A percentile compares a stretch with the other conserved stretches of the same genome.
Evolutionary conservation across 208 protist species (phyloP).

Genomic region (Crithidia thermophila): DNA sequence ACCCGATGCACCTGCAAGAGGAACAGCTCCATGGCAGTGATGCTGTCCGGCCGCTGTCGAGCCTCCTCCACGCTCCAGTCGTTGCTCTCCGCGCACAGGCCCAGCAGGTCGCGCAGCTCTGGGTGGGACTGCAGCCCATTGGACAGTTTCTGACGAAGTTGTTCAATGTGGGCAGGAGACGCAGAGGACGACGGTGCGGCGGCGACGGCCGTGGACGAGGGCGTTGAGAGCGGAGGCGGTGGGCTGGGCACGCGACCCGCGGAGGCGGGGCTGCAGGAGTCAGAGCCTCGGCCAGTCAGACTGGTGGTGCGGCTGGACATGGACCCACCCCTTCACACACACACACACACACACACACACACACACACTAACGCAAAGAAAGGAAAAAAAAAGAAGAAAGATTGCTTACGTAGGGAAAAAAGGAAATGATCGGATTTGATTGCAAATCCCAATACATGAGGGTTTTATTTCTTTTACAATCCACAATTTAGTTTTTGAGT

Average conservation of each 20-base stretch:
- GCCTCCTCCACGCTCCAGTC: constrained; percentile 81
- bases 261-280: not conserved
- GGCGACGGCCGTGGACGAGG: not conserved
- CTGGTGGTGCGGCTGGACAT: constrained; percentile 13
- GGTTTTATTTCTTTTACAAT: too few relatives aligned
- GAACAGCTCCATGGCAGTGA: constrained; percentile 85
- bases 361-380: constrained; percentile 4
- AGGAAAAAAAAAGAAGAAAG: not conserved
- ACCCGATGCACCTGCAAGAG: constrained; percentile 70
- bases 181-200: constrained; percentile 2
- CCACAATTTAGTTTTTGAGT: too few relatives aligned
- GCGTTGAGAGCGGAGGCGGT: too few relatives aligned
- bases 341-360: not conserved
- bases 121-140: constrained; percentile 42
- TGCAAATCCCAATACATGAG: too few relatives aligned
- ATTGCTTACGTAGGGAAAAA: too few relatives aligned
- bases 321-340: not conserved
- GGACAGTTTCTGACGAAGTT: constrained; percentile 44
- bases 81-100: constrained; percentile 80
- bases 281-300: not conserved
- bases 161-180: constrained; percentile 46
- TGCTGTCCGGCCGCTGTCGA: constrained; percentile 45
- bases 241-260: not conserved
- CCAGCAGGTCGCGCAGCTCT: constrained; percentile 63
- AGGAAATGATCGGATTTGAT: too few relatives aligned